Evolutionary conservation across 805 yeast genomes (phyloP).

Genomic region (Ogataea wickerhamii): DNA sequence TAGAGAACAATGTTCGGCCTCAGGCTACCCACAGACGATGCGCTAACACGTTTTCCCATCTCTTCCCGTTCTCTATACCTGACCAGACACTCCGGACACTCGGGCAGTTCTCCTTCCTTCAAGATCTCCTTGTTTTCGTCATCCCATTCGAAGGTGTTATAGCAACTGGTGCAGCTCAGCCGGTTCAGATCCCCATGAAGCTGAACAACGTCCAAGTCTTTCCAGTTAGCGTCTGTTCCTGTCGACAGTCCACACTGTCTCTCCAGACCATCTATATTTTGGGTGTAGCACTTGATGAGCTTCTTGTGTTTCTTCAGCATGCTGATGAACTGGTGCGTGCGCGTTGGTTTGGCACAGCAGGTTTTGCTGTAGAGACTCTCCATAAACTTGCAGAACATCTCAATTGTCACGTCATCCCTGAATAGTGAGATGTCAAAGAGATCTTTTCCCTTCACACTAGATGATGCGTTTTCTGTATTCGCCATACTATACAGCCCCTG

Average conservation of each 20-base stretch:
- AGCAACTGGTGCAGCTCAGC: conserved; percentile 74
- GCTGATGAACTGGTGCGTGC: conserved; percentile 73
- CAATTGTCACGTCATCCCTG: conserved; percentile 59
- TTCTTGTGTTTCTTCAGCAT: conserved; percentile 58
- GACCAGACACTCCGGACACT: conserved; percentile 66
- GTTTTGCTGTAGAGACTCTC: conserved; percentile 68
- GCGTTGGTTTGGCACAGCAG: conserved; percentile 69
- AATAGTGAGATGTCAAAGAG: conserved; percentile 85
- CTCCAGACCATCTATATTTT: conserved; percentile 90
- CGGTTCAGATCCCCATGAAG: conserved; percentile 84
- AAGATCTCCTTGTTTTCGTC: conserved; percentile 44
- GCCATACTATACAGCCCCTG: conserved; percentile 79
- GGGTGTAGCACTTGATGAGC: conserved; percentile 85
- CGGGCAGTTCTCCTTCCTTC: conserved; percentile 65
- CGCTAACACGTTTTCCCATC: conserved; percentile 71
- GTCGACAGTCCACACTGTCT: conserved; percentile 56
- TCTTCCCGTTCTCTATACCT: conserved; percentile 52
- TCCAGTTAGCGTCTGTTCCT: conserved; percentile 66
- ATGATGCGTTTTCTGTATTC: conserved; percentile 47
- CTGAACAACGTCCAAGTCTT: conserved; percentile 72
- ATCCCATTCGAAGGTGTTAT: conserved; percentile 57
- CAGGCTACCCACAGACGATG: conserved; percentile 68
- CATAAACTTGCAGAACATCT: conserved; percentile 87
- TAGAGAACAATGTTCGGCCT: conserved; percentile 89
- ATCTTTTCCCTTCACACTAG: conserved; percentile 78